Evolutionary conservation across 805 yeast species (phyloP).

Genomic region (Yamadazyma scolyti): DNA sequence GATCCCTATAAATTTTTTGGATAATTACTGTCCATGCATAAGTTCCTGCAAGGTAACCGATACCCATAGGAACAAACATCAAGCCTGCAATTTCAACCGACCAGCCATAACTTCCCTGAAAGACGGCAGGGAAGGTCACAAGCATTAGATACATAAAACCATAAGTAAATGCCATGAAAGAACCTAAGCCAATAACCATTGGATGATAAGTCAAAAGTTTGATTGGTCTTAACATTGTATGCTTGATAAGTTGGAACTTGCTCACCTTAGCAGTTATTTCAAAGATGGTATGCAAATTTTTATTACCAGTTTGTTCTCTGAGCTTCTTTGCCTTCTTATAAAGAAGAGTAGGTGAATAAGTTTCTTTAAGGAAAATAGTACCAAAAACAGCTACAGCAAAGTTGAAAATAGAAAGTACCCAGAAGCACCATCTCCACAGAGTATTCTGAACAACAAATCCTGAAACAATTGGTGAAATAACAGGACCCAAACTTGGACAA

Average conservation of each 20-base stretch:
- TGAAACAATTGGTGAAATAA: slow-evolving; percentile 34
- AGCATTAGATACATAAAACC: slow-evolving; percentile 42
- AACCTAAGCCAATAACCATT: slow-evolving; percentile 36
- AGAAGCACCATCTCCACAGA: slow-evolving; percentile 37
- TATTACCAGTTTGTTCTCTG: slow-evolving; percentile 32
- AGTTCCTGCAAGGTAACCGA: slow-evolving; percentile 32
- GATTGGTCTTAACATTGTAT: slow-evolving; percentile 29
- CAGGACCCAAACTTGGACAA: slow-evolving; percentile 37
- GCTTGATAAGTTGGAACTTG: slow-evolving; percentile 12
- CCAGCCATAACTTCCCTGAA: slow-evolving; percentile 27
- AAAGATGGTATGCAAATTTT: slow-evolving; percentile 33
- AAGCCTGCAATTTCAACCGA: slow-evolving; percentile 28
- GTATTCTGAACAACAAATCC: slow-evolving; percentile 29
- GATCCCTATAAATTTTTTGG: slow-evolving; percentile 19
- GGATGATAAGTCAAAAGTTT: slow-evolving; percentile 32
- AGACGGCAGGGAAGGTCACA: slow-evolving; percentile 35
- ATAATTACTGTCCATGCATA: slow-evolving; percentile 26
- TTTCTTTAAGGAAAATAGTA: slow-evolving; percentile 28
- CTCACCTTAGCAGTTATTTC: slow-evolving; percentile 25
- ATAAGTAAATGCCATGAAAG: slow-evolving; percentile 39
- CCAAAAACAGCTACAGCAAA: slow-evolving; percentile 30
- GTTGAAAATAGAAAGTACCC: slow-evolving; percentile 31
- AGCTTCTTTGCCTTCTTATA: slow-evolving; percentile 22
- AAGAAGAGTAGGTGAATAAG: slow-evolving; percentile 33
- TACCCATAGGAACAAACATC: slow-evolving; percentile 38